Evolutionary conservation across 225 moss, liverwort and hornwort genomes (phyloP), one percentile per base, ranked within the genome.

Genomic region (Bryum argenteum): DNA sequence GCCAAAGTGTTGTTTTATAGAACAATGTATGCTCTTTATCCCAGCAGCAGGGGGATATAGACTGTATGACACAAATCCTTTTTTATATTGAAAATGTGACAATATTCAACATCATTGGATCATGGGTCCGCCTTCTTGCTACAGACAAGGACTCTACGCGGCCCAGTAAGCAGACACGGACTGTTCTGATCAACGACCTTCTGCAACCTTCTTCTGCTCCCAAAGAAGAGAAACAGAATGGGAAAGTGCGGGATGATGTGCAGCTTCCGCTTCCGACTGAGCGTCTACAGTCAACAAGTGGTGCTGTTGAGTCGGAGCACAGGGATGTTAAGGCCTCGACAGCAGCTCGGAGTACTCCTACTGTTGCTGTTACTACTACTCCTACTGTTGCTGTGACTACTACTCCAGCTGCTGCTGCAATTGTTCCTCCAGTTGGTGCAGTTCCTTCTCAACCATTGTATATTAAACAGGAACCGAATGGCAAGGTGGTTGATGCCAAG

Each of bases 101-200:
- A 80, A 70, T 80, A 61, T 76, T 84, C 77, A 75, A 87, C 83
- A 83, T 84, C 82, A 89, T 91, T 84, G 84, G 91, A 80, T 81
- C 79, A 85, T 87, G 89, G 91, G 84, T 85, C 87, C 86, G 81
- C 80, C 64, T 89, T 89, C 93, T 93, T 90, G 93, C 77, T 83
- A 92, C 97, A 94, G 98, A 98, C 89, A 98, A 94, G 91, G 97
- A 98, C 83, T 88, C 87, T 65, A 79, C 85, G 85, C 98, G 94
- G 91, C 89, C 92, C 89, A 94, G 94, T 89, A 98, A 98, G 91
- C 94, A 94, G 78, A 92, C 92, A 72, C 94, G 94, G 77, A 89
- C 92, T 83, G 87, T 79, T 71, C 85, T 74, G 71, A 73, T 85
- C 76, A 88, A 85, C 75, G 84, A 91, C 80, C 87, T 89, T 82